Percentiles rank a stretch among this genome's conserved stretches.
phyloP scores from a whole-genome alignment of 345 rosid genomes.

The Lepidium sativum region DNA sequence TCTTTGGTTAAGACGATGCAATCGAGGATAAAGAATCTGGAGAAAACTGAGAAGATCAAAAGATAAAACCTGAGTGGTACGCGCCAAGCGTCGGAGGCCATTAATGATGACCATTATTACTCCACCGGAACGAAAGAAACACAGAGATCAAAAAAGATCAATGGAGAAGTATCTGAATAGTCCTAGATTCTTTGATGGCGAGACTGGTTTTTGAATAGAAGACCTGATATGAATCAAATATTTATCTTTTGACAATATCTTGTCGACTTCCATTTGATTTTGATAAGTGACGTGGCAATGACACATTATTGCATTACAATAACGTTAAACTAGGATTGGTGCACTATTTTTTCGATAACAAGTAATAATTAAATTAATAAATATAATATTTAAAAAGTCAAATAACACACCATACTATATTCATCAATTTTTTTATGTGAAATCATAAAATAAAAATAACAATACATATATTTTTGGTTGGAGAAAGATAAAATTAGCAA shows the following conservation, averaged over 20 bases:
- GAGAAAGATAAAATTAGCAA: too few species aligned
- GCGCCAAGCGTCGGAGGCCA: slow-evolving; percentile 25
- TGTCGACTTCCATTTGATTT: neutral
- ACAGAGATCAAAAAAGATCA: neutral
- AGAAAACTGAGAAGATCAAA: neutral
- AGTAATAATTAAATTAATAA: too few species aligned
- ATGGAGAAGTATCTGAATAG: neutral
- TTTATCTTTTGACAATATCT: neutral
- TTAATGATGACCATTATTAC: slow-evolving; percentile 15
- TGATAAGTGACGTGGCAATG: slow-evolving; percentile 14
- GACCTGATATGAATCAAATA: neutral
- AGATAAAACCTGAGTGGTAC: slow-evolving; percentile 19
- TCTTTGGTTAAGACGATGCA: neutral
- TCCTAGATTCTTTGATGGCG: neutral
- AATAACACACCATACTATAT: too few species aligned
- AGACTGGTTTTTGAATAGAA: neutral
- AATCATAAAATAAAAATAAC: too few species aligned
- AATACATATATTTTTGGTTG: too few species aligned
- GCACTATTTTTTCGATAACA: too few species aligned
- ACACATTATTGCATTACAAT: neutral
- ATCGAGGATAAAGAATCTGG: neutral
- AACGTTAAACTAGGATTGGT: neutral
- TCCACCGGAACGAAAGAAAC: neutral
- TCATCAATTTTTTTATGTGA: too few species aligned
- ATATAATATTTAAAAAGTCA: too few species aligned